Percentiles rank a stretch among this genome's conserved stretches.
Evolutionary conservation across 345 rosid species (phyloP).

Genomic region (Turritis glabra): DNA sequence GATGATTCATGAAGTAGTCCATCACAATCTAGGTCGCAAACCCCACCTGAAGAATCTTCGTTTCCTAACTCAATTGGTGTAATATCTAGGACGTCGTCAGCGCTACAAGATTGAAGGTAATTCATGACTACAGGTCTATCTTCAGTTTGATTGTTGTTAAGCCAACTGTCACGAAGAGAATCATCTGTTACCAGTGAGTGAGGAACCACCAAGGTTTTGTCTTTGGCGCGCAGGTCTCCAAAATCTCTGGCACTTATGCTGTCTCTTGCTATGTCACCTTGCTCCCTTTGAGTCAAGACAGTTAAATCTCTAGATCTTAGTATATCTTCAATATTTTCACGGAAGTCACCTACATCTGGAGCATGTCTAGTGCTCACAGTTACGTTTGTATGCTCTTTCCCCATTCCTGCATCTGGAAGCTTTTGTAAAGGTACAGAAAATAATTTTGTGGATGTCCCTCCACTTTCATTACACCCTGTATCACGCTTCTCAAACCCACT

Average conservation of each 20-base stretch:
- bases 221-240: constrained; percentile 38
- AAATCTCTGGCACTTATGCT: constrained; percentile 37
- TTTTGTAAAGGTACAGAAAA: constrained; percentile 21
- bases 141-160: constrained; percentile 36
- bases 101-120: constrained; percentile 42
- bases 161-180: constrained; percentile 37
- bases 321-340: constrained; percentile 30
- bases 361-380: constrained; percentile 24
- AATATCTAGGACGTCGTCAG: constrained; percentile 44
- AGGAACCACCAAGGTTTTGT: constrained; percentile 26
- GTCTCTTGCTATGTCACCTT: constrained; percentile 45
- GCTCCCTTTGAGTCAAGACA: constrained; percentile 34
- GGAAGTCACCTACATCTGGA: constrained; percentile 39
- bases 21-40: constrained; percentile 22
- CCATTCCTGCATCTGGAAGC: constrained; percentile 34
- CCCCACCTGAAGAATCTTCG: constrained; percentile 39
- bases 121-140: constrained; percentile 42
- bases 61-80: constrained; percentile 44
- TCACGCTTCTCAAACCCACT: constrained; percentile 37
- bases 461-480: constrained; percentile 37
- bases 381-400: constrained; percentile 31
- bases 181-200: constrained; percentile 29
- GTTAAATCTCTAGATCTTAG: constrained; percentile 28
- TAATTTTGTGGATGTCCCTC: constrained; percentile 20
- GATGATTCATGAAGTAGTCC: constrained; percentile 27